Conservation (phyloP, 805 yeast genomes). For the Barnettozyma pratensis region DNA sequence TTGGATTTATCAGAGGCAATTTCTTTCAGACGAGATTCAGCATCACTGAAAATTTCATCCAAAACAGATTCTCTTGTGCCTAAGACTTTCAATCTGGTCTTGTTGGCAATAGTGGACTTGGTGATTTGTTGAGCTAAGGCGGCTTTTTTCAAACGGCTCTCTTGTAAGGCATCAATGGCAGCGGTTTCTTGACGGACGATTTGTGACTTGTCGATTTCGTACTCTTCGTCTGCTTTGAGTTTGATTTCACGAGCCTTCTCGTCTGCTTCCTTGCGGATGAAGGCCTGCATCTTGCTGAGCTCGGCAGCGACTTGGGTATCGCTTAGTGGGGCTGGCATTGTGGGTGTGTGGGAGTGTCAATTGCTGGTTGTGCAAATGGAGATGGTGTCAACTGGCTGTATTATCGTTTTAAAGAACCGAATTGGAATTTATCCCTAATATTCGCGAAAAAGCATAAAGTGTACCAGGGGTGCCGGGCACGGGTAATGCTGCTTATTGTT, state of each 20-base stretch:
- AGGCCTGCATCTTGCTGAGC: slow-evolving; percentile 95
- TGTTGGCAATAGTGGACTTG: slow-evolving; percentile 92
- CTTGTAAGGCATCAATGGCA: slow-evolving; percentile 76
- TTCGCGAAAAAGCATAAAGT: neutral
- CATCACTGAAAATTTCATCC: slow-evolving; percentile 64
- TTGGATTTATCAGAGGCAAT: slow-evolving; percentile 48
- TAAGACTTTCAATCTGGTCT: slow-evolving; percentile 87
- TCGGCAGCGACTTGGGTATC: slow-evolving; percentile 77
- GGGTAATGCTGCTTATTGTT: neutral
- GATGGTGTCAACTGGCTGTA: neutral
- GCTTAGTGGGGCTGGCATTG: slow-evolving; percentile 4
- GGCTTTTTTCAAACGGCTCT: slow-evolving; percentile 84
- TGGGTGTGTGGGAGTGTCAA: neutral
- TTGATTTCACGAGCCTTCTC: slow-evolving; percentile 96
- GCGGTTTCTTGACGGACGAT: slow-evolving; percentile 91
- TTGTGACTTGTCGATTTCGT: slow-evolving; percentile 94
- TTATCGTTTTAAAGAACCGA: neutral
- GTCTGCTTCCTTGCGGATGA: slow-evolving; percentile 98
- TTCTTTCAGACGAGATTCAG: slow-evolving; percentile 56
- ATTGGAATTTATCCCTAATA: no score
- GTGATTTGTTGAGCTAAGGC: slow-evolving; percentile 91
- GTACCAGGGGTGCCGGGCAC: neutral
- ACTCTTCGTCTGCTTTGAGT: slow-evolving; percentile 97
- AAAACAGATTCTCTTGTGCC: slow-evolving; percentile 80
- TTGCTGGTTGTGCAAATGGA: neutral